phyloP scores from a whole-genome alignment of 495 filamentous ascomycete genomes.

The Staphylotrichum tortipilum region DNA sequence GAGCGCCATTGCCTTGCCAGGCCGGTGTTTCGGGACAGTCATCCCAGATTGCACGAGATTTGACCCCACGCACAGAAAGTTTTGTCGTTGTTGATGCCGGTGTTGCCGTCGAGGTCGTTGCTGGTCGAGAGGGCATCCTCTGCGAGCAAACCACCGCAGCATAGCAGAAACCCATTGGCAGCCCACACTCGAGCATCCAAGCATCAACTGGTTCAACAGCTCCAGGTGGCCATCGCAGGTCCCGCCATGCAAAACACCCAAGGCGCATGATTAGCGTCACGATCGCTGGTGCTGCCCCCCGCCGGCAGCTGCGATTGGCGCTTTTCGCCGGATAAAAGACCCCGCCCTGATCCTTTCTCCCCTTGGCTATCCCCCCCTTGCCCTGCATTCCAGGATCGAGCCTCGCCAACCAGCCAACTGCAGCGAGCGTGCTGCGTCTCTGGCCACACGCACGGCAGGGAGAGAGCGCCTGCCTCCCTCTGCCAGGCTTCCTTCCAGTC shows the following conservation, averaged over 20 bases:
- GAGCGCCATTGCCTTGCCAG: background rate
- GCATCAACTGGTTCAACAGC: too few species aligned
- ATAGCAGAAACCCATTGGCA: background rate
- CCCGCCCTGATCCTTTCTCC: conserved; percentile 11
- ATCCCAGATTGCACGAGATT: too few species aligned
- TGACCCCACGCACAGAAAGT: background rate
- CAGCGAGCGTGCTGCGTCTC: background rate
- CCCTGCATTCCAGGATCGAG: conserved; percentile 5
- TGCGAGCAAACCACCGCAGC: too few species aligned
- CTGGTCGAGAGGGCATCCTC: background rate
- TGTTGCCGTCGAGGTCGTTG: background rate
- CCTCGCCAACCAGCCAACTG: conserved; percentile 6
- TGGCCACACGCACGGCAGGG: conserved; percentile 1
- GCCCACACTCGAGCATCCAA: too few species aligned
- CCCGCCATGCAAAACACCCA: conserved; percentile 1
- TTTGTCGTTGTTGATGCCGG: background rate
- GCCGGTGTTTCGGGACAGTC: background rate
- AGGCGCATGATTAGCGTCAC: conserved; percentile 9
- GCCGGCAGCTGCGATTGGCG: conserved; percentile 6
- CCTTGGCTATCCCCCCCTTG: background rate
- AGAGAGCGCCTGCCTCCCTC: background rate
- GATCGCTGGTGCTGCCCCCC: background rate
- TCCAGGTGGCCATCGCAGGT: too few species aligned
- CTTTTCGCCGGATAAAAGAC: conserved; percentile 12
- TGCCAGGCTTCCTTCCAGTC: too few species aligned